Evolutionary conservation across 257 asterid species (phyloP).

Genomic region (Ajuga chamaepitys): DNA sequence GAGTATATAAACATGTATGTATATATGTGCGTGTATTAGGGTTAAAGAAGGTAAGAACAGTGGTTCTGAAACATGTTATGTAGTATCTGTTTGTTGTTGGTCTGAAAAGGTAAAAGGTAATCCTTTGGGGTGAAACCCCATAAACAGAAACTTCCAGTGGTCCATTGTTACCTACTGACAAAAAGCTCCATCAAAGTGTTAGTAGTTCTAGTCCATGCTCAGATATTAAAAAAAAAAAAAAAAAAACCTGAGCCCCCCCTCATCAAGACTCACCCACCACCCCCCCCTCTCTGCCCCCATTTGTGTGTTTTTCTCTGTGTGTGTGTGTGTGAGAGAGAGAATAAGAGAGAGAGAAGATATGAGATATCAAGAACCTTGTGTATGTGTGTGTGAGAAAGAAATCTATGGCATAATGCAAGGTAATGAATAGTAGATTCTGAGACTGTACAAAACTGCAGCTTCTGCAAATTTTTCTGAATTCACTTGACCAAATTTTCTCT

Average conservation of each 20-base stretch:
- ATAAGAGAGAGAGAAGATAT: conserved; percentile 7
- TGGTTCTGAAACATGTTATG: conserved; percentile 41
- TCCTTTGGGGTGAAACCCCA: conserved; percentile 88
- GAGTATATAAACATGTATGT: not conserved
- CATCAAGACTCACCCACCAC: not conserved
- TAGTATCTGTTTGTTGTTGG: conserved; percentile 53
- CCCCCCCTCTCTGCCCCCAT: not conserved
- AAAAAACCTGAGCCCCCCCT: conserved; percentile 7
- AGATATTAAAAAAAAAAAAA: not conserved
- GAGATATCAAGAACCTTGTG: not conserved
- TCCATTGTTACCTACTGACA: conserved; percentile 77
- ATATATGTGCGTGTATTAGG: conserved; percentile 4
- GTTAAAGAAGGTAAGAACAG: conserved; percentile 37
- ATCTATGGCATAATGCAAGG: conserved; percentile 34
- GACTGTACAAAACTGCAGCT: conserved; percentile 22
- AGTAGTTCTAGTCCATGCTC: conserved; percentile 31
- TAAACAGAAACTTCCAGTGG: conserved; percentile 93
- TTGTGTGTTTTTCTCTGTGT: conserved; percentile 13
- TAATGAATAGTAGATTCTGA: conserved; percentile 45
- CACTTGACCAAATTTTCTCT: conserved; percentile 28
- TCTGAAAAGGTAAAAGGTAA: conserved; percentile 63
- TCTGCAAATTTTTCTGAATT: conserved; percentile 28
- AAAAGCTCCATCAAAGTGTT: conserved; percentile 48
- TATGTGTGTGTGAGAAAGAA: conserved; percentile 18
- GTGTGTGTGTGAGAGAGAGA: not conserved